Evolutionary conservation across 108 stramenopile species (phyloP), one percentile per base, ranked within the genome.

Genomic region (Nitzschia sp.): DNA sequence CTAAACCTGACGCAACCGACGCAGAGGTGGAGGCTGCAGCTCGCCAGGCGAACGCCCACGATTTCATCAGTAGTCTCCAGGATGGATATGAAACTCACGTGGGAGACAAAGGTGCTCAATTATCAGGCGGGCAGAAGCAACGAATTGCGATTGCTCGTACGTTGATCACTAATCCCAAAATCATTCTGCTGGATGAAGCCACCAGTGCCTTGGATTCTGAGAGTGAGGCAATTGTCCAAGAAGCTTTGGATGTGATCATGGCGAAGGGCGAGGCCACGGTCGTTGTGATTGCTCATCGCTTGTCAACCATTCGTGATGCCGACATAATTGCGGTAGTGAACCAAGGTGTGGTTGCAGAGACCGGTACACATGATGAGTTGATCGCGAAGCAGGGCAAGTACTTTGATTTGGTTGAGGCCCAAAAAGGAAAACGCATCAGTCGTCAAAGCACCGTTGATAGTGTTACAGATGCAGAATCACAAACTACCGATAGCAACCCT

Each of bases 231-330:
- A 63, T 50, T 19, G 63, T 63, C 21, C 63, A 63, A 50, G 63
- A 73, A 22, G 92, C 96, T 10, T 24, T 87, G 34, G 86, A 85
- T 46, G 77, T 70, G 17, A 72, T 87, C 20, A 76, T 83, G 25
- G 41, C 24, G 24, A 41, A 57, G 22, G 57, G 72, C 10, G 70
- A 78, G 41, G 56, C 72, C 34, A 95, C 94, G 2, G 82, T 82
- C 9, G 43, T 95, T 70, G 72, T 96, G n/a, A 87, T 96, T 51
- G 95, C 95, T 3, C 97, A 98, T 71, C 76, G 95, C 9, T 71
- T 96, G 20, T 85, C 90, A 46, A 95, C 95, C 21, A 80, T 95
- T 63, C 69, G 77, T 25, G 62, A 79, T 70, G 94, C 95, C 1
- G 92, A 96, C 54, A 72, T 89, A 61, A 98, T 98, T 75, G 72